A percentile compares a stretch with the other conserved stretches of the same genome.
These are phyloP conservation scores for Pulveroboletus sp. DNA, from an alignment of 768 basidiomycete genomes.

Conservation along the genomic window DNA sequence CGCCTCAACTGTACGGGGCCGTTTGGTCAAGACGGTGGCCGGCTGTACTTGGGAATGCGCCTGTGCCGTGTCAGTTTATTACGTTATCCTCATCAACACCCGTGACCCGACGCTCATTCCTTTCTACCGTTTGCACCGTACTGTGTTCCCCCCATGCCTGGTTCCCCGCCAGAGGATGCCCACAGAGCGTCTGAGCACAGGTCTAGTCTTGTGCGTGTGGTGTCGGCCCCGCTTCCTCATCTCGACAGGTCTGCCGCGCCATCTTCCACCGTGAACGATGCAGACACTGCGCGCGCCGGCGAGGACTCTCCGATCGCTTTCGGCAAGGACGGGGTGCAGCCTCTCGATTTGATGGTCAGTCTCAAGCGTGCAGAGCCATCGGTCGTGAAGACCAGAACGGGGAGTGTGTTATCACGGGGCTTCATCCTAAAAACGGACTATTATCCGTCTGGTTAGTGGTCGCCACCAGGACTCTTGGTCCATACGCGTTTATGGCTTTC, in stretches of 20 bases:
- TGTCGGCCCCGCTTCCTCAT: slow-evolving; percentile 8
- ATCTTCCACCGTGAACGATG: not conserved
- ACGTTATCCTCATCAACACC: too few species aligned
- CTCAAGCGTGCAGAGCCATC: slow-evolving; percentile 65
- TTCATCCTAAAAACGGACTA: slow-evolving; percentile 95
- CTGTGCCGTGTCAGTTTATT: too few species aligned
- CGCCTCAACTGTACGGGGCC: too few species aligned
- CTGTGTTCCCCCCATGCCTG: not conserved
- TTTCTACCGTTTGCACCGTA: not conserved
- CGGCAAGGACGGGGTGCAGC: slow-evolving; percentile 14
- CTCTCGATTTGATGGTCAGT: slow-evolving; percentile 57
- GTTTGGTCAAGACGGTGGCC: too few species aligned
- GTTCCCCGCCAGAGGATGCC: not conserved
- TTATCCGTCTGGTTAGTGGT: slow-evolving; percentile 63
- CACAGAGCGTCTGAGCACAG: not conserved
- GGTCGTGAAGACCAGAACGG: slow-evolving; percentile 76
- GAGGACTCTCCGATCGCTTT: not conserved
- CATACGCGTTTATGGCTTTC: slow-evolving; percentile 1
- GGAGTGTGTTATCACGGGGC: slow-evolving; percentile 80
- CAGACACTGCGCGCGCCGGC: slow-evolving; percentile 6
- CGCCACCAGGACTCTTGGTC: not conserved
- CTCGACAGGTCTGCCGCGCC: not conserved
- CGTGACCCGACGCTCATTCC: not conserved
- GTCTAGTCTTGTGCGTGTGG: slow-evolving; percentile 1
- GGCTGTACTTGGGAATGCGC: too few species aligned